Conservation (phyloP, 352 stramenopile species). For the Globisporangium heterothallicum region DNA sequence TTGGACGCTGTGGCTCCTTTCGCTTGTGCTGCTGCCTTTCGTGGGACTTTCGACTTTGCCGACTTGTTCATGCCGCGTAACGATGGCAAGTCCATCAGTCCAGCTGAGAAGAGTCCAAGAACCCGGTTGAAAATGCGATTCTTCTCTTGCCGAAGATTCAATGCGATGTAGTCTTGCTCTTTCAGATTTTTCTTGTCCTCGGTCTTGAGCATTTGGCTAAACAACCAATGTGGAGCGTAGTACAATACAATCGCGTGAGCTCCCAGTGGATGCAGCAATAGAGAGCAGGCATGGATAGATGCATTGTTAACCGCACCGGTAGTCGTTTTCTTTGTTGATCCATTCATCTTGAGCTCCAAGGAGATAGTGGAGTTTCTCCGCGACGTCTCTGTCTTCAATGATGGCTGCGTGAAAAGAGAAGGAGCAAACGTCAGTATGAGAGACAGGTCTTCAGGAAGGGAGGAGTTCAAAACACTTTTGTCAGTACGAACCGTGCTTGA, state of each 20-base stretch:
- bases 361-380: constrained; percentile 39
- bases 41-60: constrained; percentile 50
- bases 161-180: constrained; percentile 55
- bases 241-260: neutral
- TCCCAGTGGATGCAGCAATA: neutral
- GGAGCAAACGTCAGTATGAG: neutral
- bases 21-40: constrained; percentile 30
- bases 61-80: constrained; percentile 65
- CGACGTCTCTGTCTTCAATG: constrained; percentile 49
- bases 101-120: constrained; percentile 49
- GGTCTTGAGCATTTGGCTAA: constrained; percentile 84
- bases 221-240: no score
- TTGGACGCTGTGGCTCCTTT: constrained; percentile 22
- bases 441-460: neutral
- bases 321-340: constrained; percentile 84
- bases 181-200: constrained; percentile 87
- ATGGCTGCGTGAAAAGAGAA: constrained; percentile 28
- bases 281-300: neutral
- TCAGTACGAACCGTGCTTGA: constrained; percentile 52
- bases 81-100: constrained; percentile 60
- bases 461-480: neutral
- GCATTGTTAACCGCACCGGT: constrained; percentile 29
- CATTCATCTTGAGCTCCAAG: constrained; percentile 67
- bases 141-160: constrained; percentile 77
- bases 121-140: constrained; percentile 80